Conservation (phyloP, 2,329 filamentous ascomycete genomes). For the Calonectria ilicicola region DNA sequence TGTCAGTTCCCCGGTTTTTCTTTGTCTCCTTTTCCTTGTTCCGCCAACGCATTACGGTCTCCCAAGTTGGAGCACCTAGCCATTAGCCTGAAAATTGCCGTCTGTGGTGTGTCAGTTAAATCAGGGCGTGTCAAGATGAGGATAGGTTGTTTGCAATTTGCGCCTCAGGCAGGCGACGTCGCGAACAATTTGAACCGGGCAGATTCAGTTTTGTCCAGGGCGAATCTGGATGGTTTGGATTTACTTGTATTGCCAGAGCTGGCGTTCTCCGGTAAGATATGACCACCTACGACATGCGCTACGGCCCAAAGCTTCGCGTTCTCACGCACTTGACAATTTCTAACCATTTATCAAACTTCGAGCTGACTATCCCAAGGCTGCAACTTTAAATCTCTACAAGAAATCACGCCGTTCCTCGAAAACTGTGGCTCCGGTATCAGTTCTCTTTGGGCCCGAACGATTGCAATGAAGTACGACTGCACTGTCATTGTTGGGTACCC, state of each 20-base stretch:
- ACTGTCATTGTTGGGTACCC: conserved; percentile 80
- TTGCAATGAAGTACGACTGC: conserved; percentile 75
- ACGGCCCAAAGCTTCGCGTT: no score
- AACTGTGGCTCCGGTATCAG: conserved; percentile 73
- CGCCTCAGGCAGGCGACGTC: conserved; percentile 76
- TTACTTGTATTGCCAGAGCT: conserved; percentile 81
- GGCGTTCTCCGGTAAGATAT: conserved; percentile 74
- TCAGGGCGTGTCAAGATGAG: conserved; percentile 61
- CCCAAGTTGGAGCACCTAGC: background rate
- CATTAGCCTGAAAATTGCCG: no score
- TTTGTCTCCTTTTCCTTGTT: background rate
- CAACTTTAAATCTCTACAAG: conserved; percentile 77
- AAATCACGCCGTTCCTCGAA: conserved; percentile 79
- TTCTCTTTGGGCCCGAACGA: conserved; percentile 77
- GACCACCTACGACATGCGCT: background rate
- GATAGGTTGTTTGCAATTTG: conserved; percentile 79
- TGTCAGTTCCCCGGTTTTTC: no score
- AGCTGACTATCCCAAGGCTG: conserved; percentile 67
- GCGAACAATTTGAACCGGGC: conserved; percentile 68
- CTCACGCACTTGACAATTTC: no score
- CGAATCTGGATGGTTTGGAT: conserved; percentile 68
- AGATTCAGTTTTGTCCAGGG: conserved; percentile 63
- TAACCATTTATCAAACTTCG: no score
- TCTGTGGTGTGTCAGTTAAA: no score
- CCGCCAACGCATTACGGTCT: no score